Evolutionary conservation across 1,284 basidiomycete species (phyloP), one percentile per base, ranked within the genome.

Genomic region (Rhodotorula sp.): DNA sequence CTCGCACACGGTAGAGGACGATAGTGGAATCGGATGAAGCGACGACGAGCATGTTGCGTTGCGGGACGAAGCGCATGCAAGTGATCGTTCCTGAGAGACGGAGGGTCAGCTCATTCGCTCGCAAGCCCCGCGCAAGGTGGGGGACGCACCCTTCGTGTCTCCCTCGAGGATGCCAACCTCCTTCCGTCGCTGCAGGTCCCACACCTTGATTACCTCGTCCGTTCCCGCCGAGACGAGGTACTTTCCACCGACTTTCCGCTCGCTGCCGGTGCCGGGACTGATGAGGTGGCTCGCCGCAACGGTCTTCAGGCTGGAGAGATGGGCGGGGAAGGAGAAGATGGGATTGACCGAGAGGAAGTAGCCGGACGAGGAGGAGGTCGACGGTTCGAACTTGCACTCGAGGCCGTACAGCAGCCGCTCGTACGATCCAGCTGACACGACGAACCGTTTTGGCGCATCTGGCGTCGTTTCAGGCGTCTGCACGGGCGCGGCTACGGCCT

Each of bases 151-250:
- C 83, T 54, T 67, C 48, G 71, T 69, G 31, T 73, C 69, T 2
- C 73, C 73, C 34, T 75, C 73, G 64, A 99, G 82, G 47, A 89
- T 90, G 46, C 95, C 95, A 54, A 99, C 87, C 80, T 98, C 95
- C 79, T 94, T 94, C 77, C 88, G 83, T 78, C 92, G 84, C 64
- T 89, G 85, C 71, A 98, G 80, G 82, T 98, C 94, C 95, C 95
- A 98, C n/a, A 98, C 89, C 80, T 97, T 97, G 78, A 98, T 84
- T 65, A 94, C 90, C 81, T 98, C 95, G 79, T 99, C 95, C 44
- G 91, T 87, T 72, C 91, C 93, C 1, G 94, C 95, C 0, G 91
- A 94, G 7, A 93, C 94, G 22, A 98, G 85, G 92, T 93, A 98
- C 81, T 96, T 97, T 2, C 92, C 92, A 46, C 91, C 91, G 9